phyloP scores from a whole-genome alignment of 768 basidiomycete species.

The Boletus rubropictus region DNA sequence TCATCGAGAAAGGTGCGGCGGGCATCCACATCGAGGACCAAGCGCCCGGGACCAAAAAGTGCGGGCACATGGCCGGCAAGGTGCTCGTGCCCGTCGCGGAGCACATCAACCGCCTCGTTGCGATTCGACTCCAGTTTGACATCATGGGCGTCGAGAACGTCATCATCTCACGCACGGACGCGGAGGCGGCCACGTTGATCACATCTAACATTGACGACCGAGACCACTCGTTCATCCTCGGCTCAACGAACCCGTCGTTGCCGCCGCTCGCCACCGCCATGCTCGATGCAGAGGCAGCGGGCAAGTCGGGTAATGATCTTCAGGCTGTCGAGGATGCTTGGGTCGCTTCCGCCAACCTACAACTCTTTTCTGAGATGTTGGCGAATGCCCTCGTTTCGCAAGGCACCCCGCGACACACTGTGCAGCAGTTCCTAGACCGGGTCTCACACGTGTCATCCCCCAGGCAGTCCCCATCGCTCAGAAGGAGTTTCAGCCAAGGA shows the following conservation, averaged over 20 bases:
- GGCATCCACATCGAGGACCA: slow-evolving; percentile 99
- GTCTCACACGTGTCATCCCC: slow-evolving; percentile 60
- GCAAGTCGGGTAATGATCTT: slow-evolving; percentile 72
- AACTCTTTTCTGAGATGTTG: slow-evolving; percentile 71
- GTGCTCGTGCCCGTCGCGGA: slow-evolving; percentile 96
- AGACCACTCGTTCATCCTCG: slow-evolving; percentile 97
- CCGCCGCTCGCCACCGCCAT: slow-evolving; percentile 73
- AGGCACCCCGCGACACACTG: slow-evolving; percentile 41
- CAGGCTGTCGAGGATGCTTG: slow-evolving; percentile 89
- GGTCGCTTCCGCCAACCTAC: slow-evolving; percentile 70
- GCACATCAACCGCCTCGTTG: slow-evolving; percentile 96
- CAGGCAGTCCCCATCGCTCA: slow-evolving; percentile 72
- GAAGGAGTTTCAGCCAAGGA: slow-evolving; percentile 67
- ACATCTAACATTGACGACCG: slow-evolving; percentile 94
- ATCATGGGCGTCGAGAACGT: slow-evolving; percentile 98
- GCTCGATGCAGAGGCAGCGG: slow-evolving; percentile 76
- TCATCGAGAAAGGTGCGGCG: slow-evolving; percentile 96
- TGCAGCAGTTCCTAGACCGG: slow-evolving; percentile 59
- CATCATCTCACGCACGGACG: slow-evolving; percentile 90
- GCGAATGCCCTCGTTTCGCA: slow-evolving; percentile 61
- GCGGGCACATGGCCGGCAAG: slow-evolving; percentile 91
- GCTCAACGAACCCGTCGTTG: slow-evolving; percentile 71
- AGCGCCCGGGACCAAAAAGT: slow-evolving; percentile 95
- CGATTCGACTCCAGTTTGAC: slow-evolving; percentile 95
- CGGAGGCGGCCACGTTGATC: slow-evolving; percentile 95